phyloP scores from a whole-genome alignment of 2,329 filamentous ascomycete genomes.

The Aspergillus uvarum region DNA sequence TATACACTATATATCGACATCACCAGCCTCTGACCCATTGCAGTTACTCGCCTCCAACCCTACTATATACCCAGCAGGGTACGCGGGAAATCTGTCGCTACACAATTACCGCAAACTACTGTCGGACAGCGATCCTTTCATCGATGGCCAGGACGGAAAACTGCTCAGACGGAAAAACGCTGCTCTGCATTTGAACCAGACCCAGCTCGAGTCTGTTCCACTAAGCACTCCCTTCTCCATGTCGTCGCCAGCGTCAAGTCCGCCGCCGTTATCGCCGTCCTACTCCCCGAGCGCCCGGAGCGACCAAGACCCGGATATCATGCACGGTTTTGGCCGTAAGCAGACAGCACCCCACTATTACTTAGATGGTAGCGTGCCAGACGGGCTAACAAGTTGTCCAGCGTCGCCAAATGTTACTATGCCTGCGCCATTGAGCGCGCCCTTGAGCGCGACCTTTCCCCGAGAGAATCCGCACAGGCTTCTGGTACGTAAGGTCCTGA shows the following conservation, averaged over 20 bases:
- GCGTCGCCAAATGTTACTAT: conserved; percentile 15
- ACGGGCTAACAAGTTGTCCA: conserved; percentile 5
- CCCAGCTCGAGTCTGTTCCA: background rate
- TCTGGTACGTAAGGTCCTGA: conserved; percentile 14
- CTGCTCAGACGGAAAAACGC: conserved; percentile 36
- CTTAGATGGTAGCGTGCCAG: background rate
- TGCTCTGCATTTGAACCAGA: conserved; percentile 32
- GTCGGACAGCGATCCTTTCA: conserved; percentile 27
- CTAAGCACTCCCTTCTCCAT: background rate
- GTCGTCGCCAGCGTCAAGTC: conserved; percentile 28
- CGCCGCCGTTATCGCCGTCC: conserved; percentile 39
- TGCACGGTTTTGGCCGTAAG: conserved; percentile 25
- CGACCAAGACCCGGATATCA: conserved; percentile 29
- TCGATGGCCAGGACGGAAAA: conserved; percentile 27
- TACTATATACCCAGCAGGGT: conserved; percentile 7
- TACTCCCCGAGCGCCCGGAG: conserved; percentile 37
- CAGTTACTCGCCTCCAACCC: conserved; percentile 10
- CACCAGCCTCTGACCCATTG: conserved; percentile 6
- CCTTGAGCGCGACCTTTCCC: conserved; percentile 2
- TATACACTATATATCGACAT: conserved; percentile 5
- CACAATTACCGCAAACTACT: conserved; percentile 40
- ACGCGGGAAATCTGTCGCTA: conserved; percentile 25
- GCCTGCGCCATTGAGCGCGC: background rate
- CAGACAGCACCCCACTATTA: background rate
- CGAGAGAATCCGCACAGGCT: conserved; percentile 16